Base-by-base conservation (phyloP, 345 rosid genomes). In the Schrenkiella parvula region DNA sequence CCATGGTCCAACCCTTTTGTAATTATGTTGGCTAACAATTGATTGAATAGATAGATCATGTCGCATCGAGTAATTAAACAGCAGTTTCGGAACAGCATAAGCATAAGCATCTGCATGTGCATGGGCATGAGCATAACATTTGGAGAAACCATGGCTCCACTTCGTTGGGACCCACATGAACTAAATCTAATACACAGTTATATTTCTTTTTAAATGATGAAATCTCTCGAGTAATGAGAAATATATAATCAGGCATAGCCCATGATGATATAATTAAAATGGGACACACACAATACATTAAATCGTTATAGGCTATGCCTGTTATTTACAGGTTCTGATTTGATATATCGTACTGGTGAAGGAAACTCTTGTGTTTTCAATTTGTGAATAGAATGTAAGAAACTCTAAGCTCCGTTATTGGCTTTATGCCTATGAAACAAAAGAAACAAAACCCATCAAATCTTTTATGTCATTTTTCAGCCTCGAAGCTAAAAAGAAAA, bases 101-200 rank as follows among this genome's bases (percentile, higher is more conserved):
- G 51, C 50, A 42, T 61, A 59, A 19, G 51, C 50, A 42, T 61
- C 15, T 69, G 67, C 74, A 59, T 70, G 55, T 72, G 76, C 70
- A 63, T 61, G 53, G 41, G 57, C 41, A 68, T 61, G 53, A 54
- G 57, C 41, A 68, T 54, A 61, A 54, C 75, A 61, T 51, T 61
- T 38, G 75, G 68, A 71, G 54, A 37, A 71, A 71, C 69, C 52
- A 71, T 31, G 35, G 62, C 63, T 62, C 70, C 70, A 42, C 70
- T 63, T 53, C 46, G 37, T 54, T 21, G 18, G 70, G 76, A 12
- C 76, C 70, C 64, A 72, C 76, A 42, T 41, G n/a, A 63, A 52
- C 63, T 53, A 42, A 51, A 72, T 71, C 35, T 38, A 19, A 19
- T 19, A 11, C 25, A 38, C 32, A 26, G 15, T 15, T 39, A 32